Base-by-base conservation (phyloP, 2,329 filamentous ascomycete species). In the Colletotrichum cereale region DNA sequence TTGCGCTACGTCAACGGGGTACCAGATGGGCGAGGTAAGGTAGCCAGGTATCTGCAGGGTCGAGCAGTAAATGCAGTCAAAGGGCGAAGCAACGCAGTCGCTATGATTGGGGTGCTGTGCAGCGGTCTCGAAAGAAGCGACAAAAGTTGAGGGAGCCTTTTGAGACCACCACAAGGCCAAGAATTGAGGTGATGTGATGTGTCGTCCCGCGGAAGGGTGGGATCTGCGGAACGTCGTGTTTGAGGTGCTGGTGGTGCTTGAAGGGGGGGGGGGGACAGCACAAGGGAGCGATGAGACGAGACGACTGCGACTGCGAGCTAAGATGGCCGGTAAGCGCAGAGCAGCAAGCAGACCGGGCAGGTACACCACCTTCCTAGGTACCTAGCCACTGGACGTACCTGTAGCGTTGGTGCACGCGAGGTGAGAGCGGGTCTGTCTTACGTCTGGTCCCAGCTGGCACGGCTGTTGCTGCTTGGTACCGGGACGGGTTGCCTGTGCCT, bases 211-310 rank as follows among this genome's bases (percentile, higher is more conserved):
- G 57, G 38, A 56, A 60, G 62, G 69, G 67, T 71, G 55, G 70
- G 70, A 72, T 71, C 70, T 72, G 70, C 70, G 67, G 70, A 71
- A 62, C 42, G 61, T 62, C 66, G 70, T 72, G 70, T 72, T 72
- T 72, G 70, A 72, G 70, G 61, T 72, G 52, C 66, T 62, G 64
- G 55, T 40, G 26, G 63, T 67, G 67, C 64, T 67, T 62, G 67
- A 68, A 63, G 47, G 56, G 67, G 47, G 50, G 24, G 4, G 8
- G 29, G 55, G 36, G 11, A 62, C 56, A 44, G 65, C 53, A 42
- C 63, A 47, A 70, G 67, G 67, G 63, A 71, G 67, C 38, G 56
- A 67, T 52, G 62, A 53, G 62, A 67, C 65, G 48, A 62, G 64
- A 61, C 50, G 62, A 67, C 57, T 31, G 40, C 50, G 62, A 62